Base-by-base conservation (phyloP, 441 rosid genomes). In the Mallotus japonicus region DNA sequence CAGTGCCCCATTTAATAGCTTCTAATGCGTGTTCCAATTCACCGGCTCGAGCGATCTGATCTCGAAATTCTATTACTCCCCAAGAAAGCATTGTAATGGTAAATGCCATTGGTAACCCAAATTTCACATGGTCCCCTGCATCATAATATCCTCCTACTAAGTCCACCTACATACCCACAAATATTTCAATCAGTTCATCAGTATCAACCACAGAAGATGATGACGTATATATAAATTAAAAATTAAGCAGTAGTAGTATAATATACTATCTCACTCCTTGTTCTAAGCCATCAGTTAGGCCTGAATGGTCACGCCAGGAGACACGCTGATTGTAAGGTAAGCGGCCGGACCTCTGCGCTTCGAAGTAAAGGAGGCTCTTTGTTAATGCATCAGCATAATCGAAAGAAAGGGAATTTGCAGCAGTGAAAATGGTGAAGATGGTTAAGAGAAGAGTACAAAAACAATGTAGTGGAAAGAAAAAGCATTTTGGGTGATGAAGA, bases 101-200 rank as follows among this genome's bases (percentile, higher is more conserved):
- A 58, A 95, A 95, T 1, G 99, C 96, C 97, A 92, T 95, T 67
- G 99, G 99, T 4, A 92, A 84, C 5, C 99, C 97, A 37, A 95
- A 95, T 73, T 95, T 95, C 1, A 95, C 97, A 76, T 92, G 94
- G 83, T 95, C 99, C 3, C 97, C 97, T 46, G 99, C 97, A 22
- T 95, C 99, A 42, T 90, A 87, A 73, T 95, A 95, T n/a, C 97
- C 99, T 78, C 99, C 99, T 8, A 95, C 99, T 81, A 94, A 84
- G 76, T 94, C 97, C 78, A 89, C 99, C 99, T 90, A 60, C 70
- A 50, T 61, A 22, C 56, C 57, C 40, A 34, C 40, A 34, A 34
- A 34, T 24, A 34, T 5, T 34, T 34, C 0, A 5, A 34, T 3
- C 40, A 34, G 40, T 34, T 34, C 40, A 34, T 34, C 40, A 34